phyloP scores from a whole-genome alignment of 1,284 basidiomycete species.

The Microbotryum lychnidis-dioicae region DNA sequence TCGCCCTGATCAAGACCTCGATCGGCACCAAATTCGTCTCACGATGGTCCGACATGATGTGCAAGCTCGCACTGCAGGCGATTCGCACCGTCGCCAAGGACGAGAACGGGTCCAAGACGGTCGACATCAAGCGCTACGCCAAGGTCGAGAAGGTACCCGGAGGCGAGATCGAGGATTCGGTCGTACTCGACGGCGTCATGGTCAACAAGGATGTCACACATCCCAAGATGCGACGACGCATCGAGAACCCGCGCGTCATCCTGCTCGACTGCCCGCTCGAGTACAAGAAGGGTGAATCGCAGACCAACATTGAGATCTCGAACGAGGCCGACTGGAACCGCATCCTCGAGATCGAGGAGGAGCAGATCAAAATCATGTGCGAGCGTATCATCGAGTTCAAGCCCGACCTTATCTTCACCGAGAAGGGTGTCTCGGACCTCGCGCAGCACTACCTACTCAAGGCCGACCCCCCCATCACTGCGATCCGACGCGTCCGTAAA shows the following conservation, averaged over 20 bases:
- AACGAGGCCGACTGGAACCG: constrained; percentile 90
- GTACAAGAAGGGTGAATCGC: constrained; percentile 98
- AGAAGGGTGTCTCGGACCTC: constrained; percentile 94
- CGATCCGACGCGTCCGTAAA: constrained; percentile 89
- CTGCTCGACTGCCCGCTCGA: constrained; percentile 93
- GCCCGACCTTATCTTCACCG: constrained; percentile 90
- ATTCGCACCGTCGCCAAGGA: constrained; percentile 61
- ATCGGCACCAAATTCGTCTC: constrained; percentile 99
- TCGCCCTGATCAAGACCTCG: constrained; percentile 92
- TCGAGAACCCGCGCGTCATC: constrained; percentile 81
- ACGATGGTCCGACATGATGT: constrained; percentile 97
- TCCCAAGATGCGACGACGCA: constrained; percentile 89
- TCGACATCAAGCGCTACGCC: constrained; percentile 97
- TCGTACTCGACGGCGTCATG: constrained; percentile 85
- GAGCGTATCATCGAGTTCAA: constrained; percentile 85
- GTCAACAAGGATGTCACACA: constrained; percentile 99
- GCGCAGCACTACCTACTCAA: constrained; percentile 89
- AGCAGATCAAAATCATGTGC: constrained; percentile 87
- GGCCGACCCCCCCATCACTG: constrained; percentile 64
- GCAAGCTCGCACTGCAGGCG: constrained; percentile 82
- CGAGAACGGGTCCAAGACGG: constrained; percentile 61
- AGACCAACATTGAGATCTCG: constrained; percentile 97
- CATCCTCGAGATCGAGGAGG: constrained; percentile 91
- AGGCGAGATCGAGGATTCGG: constrained; percentile 89
- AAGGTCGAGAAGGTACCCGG: constrained; percentile 96